Base-by-base conservation (phyloP, 176 grass and related monocot genomes). In the Musa acuminata region DNA sequence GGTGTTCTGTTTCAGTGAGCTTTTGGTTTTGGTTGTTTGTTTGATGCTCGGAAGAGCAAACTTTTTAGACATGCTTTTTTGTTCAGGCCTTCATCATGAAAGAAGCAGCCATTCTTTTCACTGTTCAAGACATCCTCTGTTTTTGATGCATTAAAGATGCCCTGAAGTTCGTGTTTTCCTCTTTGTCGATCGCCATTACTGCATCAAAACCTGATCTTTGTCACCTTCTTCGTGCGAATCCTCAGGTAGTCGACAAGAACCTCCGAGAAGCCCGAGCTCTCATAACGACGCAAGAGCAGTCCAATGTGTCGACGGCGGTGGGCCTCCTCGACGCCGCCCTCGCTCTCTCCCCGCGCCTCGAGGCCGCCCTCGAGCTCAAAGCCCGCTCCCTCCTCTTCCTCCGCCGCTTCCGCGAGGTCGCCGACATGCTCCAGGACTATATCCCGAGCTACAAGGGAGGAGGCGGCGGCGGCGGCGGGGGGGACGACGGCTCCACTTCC, bases 341-440 rank as follows among this genome's bases (percentile, higher is more conserved):
- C 52, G 82, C 84, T 0, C 82, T 94, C 13, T 89, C 95, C 0
- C 90, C 95, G n/a, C 83, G 86, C 69, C 78, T 86, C 67, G 95
- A 99, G 86, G 67, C 87, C 11, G 83, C 89, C 3, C 85, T 96
- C 6, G 90, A 97, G 85, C 71, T 92, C 14, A 87, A 81, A 63
- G 90, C 88, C 14, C 84, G 94, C 7, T 82, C 94, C 14, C 87
- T 98, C 13, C 84, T 98, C 66, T 49, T 85, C 23, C 90, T 93
- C 72, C 85, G 86, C 8, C 85, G 90, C 2, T 98, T 88, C 80
- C 82, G 82, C 35, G 87, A 98, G 70, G 85, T 98, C 10, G 94
- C 90, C 0, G 90, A 98, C 23, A 93, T 93, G 94, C 84, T 98
- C 26, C 86, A 82, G 13, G 84, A 93, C n/a, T 91, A 91, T 88